phyloP scores from a whole-genome alignment of 2,329 filamentous ascomycete genomes.

The Venturiaceae sp. region DNA sequence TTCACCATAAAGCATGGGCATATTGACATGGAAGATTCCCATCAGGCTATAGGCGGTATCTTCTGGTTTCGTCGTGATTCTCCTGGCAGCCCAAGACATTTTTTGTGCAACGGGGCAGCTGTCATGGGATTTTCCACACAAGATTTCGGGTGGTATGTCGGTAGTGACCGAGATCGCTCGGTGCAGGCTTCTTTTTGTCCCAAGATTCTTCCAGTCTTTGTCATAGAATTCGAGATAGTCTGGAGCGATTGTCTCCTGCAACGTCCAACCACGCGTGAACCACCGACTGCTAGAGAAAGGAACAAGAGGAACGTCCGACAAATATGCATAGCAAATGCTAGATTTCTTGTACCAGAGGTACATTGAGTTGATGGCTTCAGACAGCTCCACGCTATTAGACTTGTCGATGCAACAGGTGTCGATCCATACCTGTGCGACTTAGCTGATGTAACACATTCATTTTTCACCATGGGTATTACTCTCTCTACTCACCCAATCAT shows the following conservation, averaged over 20 bases:
- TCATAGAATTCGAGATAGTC: neutral
- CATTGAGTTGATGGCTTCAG: neutral
- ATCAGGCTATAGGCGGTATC: conserved; percentile 5
- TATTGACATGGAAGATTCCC: conserved; percentile 5
- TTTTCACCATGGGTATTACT: no score
- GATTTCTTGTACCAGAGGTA: neutral
- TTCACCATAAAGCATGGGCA: conserved; percentile 5
- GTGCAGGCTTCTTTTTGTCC: neutral
- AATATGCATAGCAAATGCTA: neutral
- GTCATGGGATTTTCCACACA: neutral
- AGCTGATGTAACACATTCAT: neutral
- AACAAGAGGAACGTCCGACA: neutral
- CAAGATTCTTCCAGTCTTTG: neutral
- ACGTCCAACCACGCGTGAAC: conserved; percentile 1
- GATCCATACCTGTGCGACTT: neutral
- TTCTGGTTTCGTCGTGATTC: neutral
- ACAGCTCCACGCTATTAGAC: neutral
- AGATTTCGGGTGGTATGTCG: neutral
- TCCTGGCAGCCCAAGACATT: conserved; percentile 4
- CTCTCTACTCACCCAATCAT: neutral
- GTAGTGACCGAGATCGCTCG: neutral
- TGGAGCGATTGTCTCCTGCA: neutral
- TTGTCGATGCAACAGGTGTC: neutral
- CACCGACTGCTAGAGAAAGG: neutral
- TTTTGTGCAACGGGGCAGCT: neutral